Percentiles rank a stretch among this genome's conserved stretches.
Evolutionary conservation across 441 rosid genomes (phyloP).

Genomic region (Aleurites moluccanus): DNA sequence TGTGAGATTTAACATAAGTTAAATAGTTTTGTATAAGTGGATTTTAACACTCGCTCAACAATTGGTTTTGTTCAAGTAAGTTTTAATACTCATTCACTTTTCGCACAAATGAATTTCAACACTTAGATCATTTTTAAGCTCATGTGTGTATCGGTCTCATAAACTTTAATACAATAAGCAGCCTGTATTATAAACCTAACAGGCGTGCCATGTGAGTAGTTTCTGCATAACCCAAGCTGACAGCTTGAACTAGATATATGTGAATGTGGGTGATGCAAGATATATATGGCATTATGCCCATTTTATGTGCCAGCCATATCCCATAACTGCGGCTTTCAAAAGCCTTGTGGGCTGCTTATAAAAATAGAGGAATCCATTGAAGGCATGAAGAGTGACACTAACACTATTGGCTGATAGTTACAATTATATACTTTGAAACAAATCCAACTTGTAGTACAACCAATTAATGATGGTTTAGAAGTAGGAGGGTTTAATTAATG

Average conservation of each 20-base stretch:
- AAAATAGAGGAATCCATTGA: not conserved
- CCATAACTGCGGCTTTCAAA: too few relatives aligned
- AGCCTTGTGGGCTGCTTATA: not conserved
- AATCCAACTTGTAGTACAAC: not conserved
- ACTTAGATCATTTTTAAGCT: too few relatives aligned
- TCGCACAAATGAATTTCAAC: too few relatives aligned
- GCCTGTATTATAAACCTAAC: slow-evolving; percentile 12
- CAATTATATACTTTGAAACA: not conserved
- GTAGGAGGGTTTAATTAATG: not conserved
- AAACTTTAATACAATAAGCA: too few relatives aligned
- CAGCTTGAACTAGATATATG: slow-evolving; percentile 21
- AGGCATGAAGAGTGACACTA: not conserved
- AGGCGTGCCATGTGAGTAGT: slow-evolving; percentile 12
- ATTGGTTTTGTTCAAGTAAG: too few relatives aligned
- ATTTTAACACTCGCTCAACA: too few relatives aligned
- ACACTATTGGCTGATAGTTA: not conserved
- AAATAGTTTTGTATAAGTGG: too few relatives aligned
- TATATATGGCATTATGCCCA: not conserved
- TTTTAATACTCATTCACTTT: too few relatives aligned
- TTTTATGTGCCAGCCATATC: not conserved
- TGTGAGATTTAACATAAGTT: too few relatives aligned
- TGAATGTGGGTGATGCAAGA: not conserved
- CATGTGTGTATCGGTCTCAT: too few relatives aligned
- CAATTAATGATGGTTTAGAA: not conserved
- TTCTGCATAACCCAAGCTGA: slow-evolving; percentile 18